Conservation (phyloP, 331 rosid species). For the Cucumis variabilis region DNA sequence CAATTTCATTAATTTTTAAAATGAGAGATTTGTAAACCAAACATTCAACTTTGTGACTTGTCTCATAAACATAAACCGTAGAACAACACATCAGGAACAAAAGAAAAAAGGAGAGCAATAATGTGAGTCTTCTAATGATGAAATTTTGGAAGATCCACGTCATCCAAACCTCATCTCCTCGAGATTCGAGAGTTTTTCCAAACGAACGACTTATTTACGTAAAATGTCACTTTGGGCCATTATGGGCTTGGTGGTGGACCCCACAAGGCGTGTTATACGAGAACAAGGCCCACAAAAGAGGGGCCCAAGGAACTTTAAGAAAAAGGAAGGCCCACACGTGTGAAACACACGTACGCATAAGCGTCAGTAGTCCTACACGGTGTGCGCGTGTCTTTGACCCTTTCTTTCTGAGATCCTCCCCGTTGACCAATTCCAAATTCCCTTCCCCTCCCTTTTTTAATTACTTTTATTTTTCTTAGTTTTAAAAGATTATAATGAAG, state of each 20-base stretch:
- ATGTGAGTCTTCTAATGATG: neutral
- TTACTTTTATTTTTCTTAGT: no score
- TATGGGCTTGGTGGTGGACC: constrained; percentile 12
- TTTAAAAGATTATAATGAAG: no score
- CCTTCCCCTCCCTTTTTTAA: neutral
- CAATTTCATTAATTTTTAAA: no score
- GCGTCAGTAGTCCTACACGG: neutral
- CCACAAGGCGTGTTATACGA: neutral
- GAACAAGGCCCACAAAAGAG: neutral
- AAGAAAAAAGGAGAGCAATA: neutral
- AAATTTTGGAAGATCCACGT: constrained; percentile 9
- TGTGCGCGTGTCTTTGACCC: constrained; percentile 13
- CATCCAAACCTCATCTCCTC: constrained; percentile 25
- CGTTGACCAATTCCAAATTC: constrained; percentile 5
- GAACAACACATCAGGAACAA: neutral
- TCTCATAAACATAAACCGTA: neutral
- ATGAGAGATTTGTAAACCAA: no score
- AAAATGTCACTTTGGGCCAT: neutral
- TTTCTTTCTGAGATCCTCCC: neutral
- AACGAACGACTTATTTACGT: neutral
- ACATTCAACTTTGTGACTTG: neutral
- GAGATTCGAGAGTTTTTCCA: neutral
- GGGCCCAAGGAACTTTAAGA: neutral
- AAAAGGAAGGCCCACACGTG: neutral
- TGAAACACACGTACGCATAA: neutral